Evolutionary conservation across 495 filamentous ascomycete genomes (phyloP), one percentile per base, ranked within the genome.

Genomic region (Emericellopsis terricola): DNA sequence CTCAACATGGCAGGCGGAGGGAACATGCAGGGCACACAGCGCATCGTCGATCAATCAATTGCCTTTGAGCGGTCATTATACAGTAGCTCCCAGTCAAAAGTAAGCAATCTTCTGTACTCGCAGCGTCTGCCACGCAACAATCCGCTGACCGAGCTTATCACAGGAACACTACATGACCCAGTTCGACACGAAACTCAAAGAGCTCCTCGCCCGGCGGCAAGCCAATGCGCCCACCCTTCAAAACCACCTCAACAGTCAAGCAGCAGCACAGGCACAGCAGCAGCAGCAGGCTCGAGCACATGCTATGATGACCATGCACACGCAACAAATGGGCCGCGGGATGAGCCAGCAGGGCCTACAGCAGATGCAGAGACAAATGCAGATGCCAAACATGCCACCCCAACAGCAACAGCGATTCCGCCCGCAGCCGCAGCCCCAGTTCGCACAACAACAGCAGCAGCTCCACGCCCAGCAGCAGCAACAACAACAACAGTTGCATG

Each of bases 321-420:
- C 38, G 11, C 32, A 23, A 20, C 32, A 23, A 15, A 27, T 31
- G 38, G 38, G 38, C 4, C 33, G 62, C 27, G 49, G 46, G 0
- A 48, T 62, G 48, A 50, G 49, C 60, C 59, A 57, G 35, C 56
- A 53, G 38, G 46, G 46, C 8, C 65, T 70, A 27, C 60, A 57
- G 28, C 57, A 60, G 21, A 50, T 65, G 20, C 59, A 61, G 21
- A 60, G 64, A 19, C 65, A 50, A 27, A 65, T 62, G 59, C 64
- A 42, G 26, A 52, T 63, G 11, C 52, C 59, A 7, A 44, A 49
- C 15, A 48, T 47, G 15, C 41, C 43, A 26, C 42, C 42, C 20
- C 51, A 52, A 20, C 42, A 35, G 10, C 33, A n/a, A 7, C 33
- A 35, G n/a, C 21, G 16, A 15, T 15, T 9, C 3, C 14, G 17